Evolutionary conservation across 1,284 basidiomycete species (phyloP).

Genomic region (Cystobasidium sp.): DNA sequence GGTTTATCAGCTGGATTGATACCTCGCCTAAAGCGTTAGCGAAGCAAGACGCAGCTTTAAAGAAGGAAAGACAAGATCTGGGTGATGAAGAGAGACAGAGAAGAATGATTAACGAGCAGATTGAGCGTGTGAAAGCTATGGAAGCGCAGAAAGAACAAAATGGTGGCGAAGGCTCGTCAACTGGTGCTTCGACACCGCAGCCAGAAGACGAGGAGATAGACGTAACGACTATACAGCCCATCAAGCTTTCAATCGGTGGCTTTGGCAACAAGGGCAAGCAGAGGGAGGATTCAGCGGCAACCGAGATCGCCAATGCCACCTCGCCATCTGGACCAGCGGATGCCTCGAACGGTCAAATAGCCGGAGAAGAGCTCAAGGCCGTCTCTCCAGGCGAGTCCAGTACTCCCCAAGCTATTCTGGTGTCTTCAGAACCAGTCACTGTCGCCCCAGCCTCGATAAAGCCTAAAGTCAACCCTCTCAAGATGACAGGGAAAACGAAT

Average conservation of each 20-base stretch:
- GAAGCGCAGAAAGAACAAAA: slow-evolving; percentile 58
- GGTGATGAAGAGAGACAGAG: slow-evolving; percentile 95
- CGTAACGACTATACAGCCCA: slow-evolving; percentile 72
- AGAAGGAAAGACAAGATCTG: slow-evolving; percentile 87
- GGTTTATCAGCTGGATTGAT: slow-evolving; percentile 97
- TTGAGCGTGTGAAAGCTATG: slow-evolving; percentile 71
- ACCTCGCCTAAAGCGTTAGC: slow-evolving; percentile 90
- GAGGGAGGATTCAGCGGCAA: slow-evolving; percentile 53
- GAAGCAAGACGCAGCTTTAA: slow-evolving; percentile 77
- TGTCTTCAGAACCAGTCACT: slow-evolving; percentile 37
- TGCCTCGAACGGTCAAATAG: slow-evolving; percentile 52
- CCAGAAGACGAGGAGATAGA: slow-evolving; percentile 55
- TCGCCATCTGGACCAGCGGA: slow-evolving; percentile 14
- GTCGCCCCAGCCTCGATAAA: slow-evolving; percentile 58
- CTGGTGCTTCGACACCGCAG: slow-evolving; percentile 46
- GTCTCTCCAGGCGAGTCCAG: slow-evolving; percentile 32
- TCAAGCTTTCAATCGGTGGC: slow-evolving; percentile 68
- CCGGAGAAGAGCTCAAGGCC: slow-evolving; percentile 51
- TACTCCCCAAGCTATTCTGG: slow-evolving; percentile 42
- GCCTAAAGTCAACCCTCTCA: slow-evolving; percentile 62
- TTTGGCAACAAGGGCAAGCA: slow-evolving; percentile 59
- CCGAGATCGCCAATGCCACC: slow-evolving; percentile 47
- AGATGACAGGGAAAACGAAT: slow-evolving; percentile 50
- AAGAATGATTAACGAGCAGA: slow-evolving; percentile 87
- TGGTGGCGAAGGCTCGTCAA: slow-evolving; percentile 34